phyloP scores from a whole-genome alignment of 306 rosid genomes.

The Vigna unguiculata region DNA sequence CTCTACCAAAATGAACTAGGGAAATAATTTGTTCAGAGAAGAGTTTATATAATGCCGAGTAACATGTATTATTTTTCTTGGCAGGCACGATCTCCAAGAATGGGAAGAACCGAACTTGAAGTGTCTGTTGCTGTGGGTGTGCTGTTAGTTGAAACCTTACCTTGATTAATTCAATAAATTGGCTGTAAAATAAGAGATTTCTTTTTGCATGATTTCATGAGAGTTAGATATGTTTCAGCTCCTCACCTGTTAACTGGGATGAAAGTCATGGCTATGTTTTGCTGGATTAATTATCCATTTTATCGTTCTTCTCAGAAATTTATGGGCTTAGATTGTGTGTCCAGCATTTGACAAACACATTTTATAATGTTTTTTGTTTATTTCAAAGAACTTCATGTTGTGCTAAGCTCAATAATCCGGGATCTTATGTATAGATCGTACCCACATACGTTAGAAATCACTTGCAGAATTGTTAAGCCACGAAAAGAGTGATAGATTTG shows the following conservation, averaged over 20 bases:
- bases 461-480: not conserved
- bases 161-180: conserved; percentile 46
- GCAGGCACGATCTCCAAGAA: conserved; percentile 45
- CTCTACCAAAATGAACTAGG: not conserved
- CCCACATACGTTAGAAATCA: not conserved
- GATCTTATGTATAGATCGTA: not conserved
- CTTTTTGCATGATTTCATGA: conserved; percentile 35
- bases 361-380: not conserved
- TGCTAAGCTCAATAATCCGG: not conserved
- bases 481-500: no score
- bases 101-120: conserved; percentile 35
- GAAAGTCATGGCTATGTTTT: conserved; percentile 22
- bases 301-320: conserved; percentile 11
- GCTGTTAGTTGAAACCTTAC: conserved; percentile 32
- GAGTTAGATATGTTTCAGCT: conserved; percentile 31
- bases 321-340: not conserved
- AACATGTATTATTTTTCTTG: conserved; percentile 43
- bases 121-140: conserved; percentile 27
- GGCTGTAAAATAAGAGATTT: conserved; percentile 37
- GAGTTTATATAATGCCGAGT: conserved; percentile 14
- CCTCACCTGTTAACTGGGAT: conserved; percentile 35
- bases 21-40: not conserved
- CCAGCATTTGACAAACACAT: not conserved
- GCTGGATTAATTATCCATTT: conserved; percentile 33
- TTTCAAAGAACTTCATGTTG: not conserved